A percentile compares a stretch with the other conserved stretches of the same genome.
Conservation (phyloP, 1,139 yeast genomes). For the Suhomyces coccinellae region DNA sequence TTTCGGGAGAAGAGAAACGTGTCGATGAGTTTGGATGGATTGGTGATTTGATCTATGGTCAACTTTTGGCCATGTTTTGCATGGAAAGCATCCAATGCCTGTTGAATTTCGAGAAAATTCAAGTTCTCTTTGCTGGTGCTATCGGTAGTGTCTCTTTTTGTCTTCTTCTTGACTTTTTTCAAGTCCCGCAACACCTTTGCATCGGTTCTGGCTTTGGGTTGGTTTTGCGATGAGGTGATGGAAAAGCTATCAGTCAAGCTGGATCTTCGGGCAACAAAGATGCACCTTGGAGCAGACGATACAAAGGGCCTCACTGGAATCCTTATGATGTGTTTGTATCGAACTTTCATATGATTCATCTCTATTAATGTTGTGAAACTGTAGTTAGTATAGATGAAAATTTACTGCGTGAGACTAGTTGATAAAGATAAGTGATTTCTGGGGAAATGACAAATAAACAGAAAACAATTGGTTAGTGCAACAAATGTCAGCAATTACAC, state of each 20-base stretch:
- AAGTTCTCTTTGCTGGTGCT: conserved; percentile 28
- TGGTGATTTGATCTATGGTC: conserved; percentile 19
- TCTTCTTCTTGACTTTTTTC: conserved; percentile 17
- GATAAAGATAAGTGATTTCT: neutral
- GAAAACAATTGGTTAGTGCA: too few relatives aligned
- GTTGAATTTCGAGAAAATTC: conserved; percentile 27
- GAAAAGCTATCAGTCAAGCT: conserved; percentile 1
- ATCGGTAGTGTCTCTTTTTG: conserved; percentile 34
- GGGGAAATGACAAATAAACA: neutral
- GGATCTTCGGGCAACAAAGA: conserved; percentile 7
- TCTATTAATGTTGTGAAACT: neutral
- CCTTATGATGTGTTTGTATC: neutral
- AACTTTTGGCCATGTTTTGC: neutral
- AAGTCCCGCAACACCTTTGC: conserved; percentile 14
- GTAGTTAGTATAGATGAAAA: too few relatives aligned
- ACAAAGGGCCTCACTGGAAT: neutral
- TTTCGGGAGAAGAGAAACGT: conserved; percentile 25
- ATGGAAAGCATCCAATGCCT: conserved; percentile 20
- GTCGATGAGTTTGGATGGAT: conserved; percentile 29
- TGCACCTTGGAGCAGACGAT: neutral
- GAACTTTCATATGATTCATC: neutral
- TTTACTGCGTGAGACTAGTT: too few relatives aligned
- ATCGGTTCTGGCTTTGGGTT: conserved; percentile 4
- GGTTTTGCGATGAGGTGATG: conserved; percentile 5
- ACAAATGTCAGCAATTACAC: too few relatives aligned